These are phyloP conservation scores for Rhizopus delemar DNA, from an alignment of 371 early-diverging fungal genomes.

Conservation along the genomic window DNA sequence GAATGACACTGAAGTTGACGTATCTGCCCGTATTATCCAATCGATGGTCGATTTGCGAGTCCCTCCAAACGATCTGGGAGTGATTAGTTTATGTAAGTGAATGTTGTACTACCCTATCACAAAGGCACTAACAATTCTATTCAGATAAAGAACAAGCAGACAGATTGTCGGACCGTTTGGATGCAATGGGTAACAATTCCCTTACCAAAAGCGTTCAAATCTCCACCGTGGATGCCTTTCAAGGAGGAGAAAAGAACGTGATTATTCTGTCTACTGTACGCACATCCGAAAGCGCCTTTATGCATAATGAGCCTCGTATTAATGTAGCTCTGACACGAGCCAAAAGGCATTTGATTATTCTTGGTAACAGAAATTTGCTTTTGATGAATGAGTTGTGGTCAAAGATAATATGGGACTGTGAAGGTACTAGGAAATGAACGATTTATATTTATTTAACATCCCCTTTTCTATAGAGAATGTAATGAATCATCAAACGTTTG, in stretches of 20 bases:
- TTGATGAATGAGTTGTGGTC: constrained; percentile 40
- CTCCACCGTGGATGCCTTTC: constrained; percentile 88
- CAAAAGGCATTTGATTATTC: constrained; percentile 64
- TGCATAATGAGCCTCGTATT: constrained; percentile 57
- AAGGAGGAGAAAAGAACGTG: constrained; percentile 82
- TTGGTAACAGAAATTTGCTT: constrained; percentile 50
- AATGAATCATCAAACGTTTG: constrained; percentile 10
- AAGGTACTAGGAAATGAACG: constrained; percentile 26
- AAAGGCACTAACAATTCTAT: not conserved
- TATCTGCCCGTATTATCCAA: constrained; percentile 46
- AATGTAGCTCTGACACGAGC: constrained; percentile 67
- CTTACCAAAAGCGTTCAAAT: constrained; percentile 33
- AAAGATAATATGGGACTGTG: constrained; percentile 37
- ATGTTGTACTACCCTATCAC: not conserved
- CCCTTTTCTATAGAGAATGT: constrained; percentile 15
- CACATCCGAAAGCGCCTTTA: constrained; percentile 57
- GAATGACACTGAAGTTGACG: constrained; percentile 57
- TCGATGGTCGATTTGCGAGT: constrained; percentile 44
- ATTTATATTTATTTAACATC: not conserved
- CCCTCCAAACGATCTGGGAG: constrained; percentile 56
- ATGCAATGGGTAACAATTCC: constrained; percentile 8
- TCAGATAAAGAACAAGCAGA: constrained; percentile 74
- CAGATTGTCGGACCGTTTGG: constrained; percentile 37
- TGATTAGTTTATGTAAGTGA: constrained; percentile 68
- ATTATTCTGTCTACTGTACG: constrained; percentile 79